Conservation (phyloP, 805 yeast genomes). For the Saccharomycopsis oosterbeekiorum region DNA sequence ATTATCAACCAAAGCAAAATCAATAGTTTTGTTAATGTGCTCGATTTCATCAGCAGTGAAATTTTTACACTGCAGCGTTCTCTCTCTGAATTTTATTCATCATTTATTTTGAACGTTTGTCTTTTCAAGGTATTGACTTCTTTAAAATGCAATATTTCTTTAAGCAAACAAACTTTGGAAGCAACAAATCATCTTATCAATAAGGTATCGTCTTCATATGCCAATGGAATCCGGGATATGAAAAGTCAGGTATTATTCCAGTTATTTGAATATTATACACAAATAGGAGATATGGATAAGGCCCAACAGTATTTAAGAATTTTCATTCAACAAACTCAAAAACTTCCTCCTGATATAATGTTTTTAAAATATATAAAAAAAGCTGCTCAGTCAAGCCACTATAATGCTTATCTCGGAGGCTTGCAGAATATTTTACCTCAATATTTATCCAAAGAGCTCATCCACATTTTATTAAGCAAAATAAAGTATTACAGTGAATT, state of each 20-base stretch:
- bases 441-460: background rate
- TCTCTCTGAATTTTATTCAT: background rate
- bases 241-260: background rate
- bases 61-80: background rate
- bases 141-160: background rate
- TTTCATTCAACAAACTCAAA: background rate
- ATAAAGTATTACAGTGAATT: conserved; percentile 1
- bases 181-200: background rate
- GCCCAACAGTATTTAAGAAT: background rate
- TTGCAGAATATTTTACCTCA: conserved; percentile 1
- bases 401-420: background rate
- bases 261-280: background rate
- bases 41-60: background rate
- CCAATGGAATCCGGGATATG: background rate
- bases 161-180: background rate
- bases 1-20: background rate
- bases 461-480: background rate
- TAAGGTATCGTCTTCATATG: background rate
- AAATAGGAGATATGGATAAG: background rate
- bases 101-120: background rate
- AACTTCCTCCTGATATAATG: background rate
- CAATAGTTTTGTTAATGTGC: background rate
- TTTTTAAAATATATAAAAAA: background rate
- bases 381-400: background rate
- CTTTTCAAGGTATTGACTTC: background rate